Evolutionary conservation across 441 rosid genomes (phyloP).

Genomic region (Populus trichocarpa): DNA sequence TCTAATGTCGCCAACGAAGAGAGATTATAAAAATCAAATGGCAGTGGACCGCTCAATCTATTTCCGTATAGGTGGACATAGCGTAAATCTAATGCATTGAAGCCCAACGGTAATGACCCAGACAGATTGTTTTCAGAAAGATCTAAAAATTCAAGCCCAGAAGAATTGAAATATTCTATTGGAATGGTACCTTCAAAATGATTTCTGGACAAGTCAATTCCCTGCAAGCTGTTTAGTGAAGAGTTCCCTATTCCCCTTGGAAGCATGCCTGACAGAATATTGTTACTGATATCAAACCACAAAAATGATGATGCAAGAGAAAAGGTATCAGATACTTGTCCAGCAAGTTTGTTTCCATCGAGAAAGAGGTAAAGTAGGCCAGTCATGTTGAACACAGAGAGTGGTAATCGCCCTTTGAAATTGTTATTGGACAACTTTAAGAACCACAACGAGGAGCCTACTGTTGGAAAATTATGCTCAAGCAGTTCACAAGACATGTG

Average conservation of each 20-base stretch:
- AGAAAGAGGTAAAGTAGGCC: rapidly evolving
- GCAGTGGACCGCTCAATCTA: too few relatives aligned
- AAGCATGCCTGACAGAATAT: neutral
- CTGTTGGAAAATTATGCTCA: neutral
- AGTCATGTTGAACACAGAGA: too few relatives aligned
- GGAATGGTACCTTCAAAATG: constrained; percentile 22
- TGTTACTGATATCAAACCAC: neutral
- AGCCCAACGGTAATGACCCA: too few relatives aligned
- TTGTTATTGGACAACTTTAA: neutral
- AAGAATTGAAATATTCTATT: neutral
- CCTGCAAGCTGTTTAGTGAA: neutral
- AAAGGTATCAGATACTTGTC: neutral
- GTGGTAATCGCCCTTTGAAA: too few relatives aligned
- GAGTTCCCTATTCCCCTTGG: constrained; percentile 2
- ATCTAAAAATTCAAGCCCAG: neutral
- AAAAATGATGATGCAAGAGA: neutral
- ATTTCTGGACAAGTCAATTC: constrained; percentile 15
- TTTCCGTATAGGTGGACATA: too few relatives aligned
- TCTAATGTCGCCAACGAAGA: constrained; percentile 10
- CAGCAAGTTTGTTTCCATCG: neutral
- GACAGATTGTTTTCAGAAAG: too few relatives aligned
- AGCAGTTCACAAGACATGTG: constrained; percentile 13
- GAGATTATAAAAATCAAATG: too few relatives aligned
- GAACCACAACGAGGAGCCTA: neutral
- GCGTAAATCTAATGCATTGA: too few relatives aligned